Evolutionary conservation across 2,329 filamentous ascomycete genomes (phyloP), one percentile per base, ranked within the genome.

Genomic region (Dryadomyces sulphureus): DNA sequence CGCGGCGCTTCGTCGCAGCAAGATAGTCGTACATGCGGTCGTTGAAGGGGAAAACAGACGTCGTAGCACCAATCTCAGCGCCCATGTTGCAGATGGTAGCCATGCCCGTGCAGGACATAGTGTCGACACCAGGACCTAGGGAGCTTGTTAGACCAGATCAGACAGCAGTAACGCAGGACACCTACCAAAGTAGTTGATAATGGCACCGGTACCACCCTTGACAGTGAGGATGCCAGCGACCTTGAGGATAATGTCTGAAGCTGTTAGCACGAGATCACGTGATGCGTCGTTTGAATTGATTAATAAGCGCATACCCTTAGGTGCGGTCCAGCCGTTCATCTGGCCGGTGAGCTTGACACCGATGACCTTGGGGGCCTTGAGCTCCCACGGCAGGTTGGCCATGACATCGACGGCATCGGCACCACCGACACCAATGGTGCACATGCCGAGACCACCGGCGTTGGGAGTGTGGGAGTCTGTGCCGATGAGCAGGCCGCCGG

Each of bases 401-500:
- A 98, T 76, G 7, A 90, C 92, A 66, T 98, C 92, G 2, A 98
- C 92, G 21, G 92, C 92, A 65, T 98, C 92, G 21, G 92, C 92
- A 58, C 92, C 92, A 59, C 92, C 92, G 30, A 98, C 92, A 62
- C 92, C 92, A 60, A 98, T 87, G 4, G 87, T 89, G 54, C 84
- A 88, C 46, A 96, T 70, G 49, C 92, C 92, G 56, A 96, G 81
- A 77, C 90, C 90, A 74, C 92, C 92, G n/a, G 87, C 92, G 60
- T 96, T 98, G 38, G 92, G 92, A 40, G 88, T 95, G 65, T 98
- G 92, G 58, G 86, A 94, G 65, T 98, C 92, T 25, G 92, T 98
- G 47, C 92, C 92, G 36, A 98, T 75, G 88, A 98, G 96, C 89
- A 98, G 95, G 55, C 96, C 66, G 43, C 92, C 92, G 19, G 92